Percentiles rank a stretch among this genome's conserved stretches.
Conservation (phyloP, 1,284 basidiomycete species). For the Phellinidium pouzarii region DNA sequence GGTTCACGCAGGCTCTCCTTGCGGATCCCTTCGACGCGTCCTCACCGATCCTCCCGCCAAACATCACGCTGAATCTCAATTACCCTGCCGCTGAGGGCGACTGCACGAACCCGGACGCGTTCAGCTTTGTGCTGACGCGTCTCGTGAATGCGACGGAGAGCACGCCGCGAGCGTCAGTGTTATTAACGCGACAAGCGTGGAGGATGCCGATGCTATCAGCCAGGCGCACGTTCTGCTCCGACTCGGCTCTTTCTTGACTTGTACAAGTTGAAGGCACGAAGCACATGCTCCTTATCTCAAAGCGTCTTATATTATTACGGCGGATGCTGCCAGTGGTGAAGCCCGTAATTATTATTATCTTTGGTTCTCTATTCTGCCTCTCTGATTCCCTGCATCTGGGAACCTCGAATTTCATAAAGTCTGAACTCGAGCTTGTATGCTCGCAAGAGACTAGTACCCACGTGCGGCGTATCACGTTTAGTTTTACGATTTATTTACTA, state of each 20-base stretch:
- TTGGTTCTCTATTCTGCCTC: too few relatives aligned
- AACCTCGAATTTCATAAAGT: too few relatives aligned
- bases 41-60: conserved; percentile 34
- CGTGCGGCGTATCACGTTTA: too few relatives aligned
- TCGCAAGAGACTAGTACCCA: too few relatives aligned
- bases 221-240: conserved; percentile 36
- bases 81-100: conserved; percentile 33
- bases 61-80: conserved; percentile 45
- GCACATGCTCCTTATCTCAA: neutral
- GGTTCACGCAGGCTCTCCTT: conserved; percentile 35
- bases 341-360: too few relatives aligned
- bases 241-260: conserved; percentile 29
- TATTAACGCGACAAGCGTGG: conserved; percentile 37
- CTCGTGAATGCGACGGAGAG: conserved; percentile 20
- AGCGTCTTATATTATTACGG: neutral
- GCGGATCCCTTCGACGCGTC: conserved; percentile 18
- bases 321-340: too few relatives aligned
- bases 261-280: conserved; percentile 9
- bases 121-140: conserved; percentile 42
- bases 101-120: conserved; percentile 33
- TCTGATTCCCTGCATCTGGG: too few relatives aligned
- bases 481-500: too few relatives aligned
- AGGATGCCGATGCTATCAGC: conserved; percentile 34
- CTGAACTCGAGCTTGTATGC: too few relatives aligned
- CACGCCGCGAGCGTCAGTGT: conserved; percentile 37